Conservation (phyloP, 2,329 filamentous ascomycete species). For the Colletotrichum tropicicola region DNA sequence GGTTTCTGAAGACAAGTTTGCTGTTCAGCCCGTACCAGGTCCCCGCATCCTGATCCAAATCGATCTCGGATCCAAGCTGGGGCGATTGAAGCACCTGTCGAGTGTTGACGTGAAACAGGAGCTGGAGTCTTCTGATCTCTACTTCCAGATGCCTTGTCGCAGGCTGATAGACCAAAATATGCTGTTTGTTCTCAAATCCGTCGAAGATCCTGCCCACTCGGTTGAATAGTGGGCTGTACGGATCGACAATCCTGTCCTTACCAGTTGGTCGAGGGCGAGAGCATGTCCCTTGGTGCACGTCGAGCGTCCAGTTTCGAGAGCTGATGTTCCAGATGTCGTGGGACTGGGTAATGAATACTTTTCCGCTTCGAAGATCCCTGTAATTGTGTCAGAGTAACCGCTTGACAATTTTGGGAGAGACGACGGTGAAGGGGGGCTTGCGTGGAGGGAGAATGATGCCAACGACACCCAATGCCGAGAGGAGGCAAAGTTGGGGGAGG, state of each 20-base stretch:
- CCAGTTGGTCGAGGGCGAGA: slow-evolving; percentile 15
- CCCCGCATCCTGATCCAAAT: slow-evolving; percentile 65
- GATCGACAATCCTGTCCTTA: slow-evolving; percentile 54
- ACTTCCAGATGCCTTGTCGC: slow-evolving; percentile 44
- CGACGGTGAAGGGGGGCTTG: not conserved
- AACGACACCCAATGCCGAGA: no score
- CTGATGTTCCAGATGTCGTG: slow-evolving; percentile 29
- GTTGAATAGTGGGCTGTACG: slow-evolving; percentile 50
- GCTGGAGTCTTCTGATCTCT: slow-evolving; percentile 60
- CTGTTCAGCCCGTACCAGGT: slow-evolving; percentile 67
- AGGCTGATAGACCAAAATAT: slow-evolving; percentile 59
- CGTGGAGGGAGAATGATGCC: no score
- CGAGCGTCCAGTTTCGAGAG: slow-evolving; percentile 43
- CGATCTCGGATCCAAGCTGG: slow-evolving; percentile 61
- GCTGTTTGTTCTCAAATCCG: slow-evolving; percentile 54
- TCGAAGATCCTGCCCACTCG: slow-evolving; percentile 54
- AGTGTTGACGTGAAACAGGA: slow-evolving; percentile 61
- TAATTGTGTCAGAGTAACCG: not conserved
- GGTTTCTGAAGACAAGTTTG: slow-evolving; percentile 65
- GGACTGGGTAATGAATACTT: slow-evolving; percentile 36
- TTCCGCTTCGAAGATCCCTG: slow-evolving; percentile 44
- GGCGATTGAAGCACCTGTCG: slow-evolving; percentile 52
- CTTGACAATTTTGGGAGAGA: not conserved
- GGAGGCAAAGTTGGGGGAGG: no score
- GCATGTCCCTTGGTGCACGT: slow-evolving; percentile 35